Evolutionary conservation across 306 rosid species (phyloP).

Genomic region (Erythrophleum fordii): DNA sequence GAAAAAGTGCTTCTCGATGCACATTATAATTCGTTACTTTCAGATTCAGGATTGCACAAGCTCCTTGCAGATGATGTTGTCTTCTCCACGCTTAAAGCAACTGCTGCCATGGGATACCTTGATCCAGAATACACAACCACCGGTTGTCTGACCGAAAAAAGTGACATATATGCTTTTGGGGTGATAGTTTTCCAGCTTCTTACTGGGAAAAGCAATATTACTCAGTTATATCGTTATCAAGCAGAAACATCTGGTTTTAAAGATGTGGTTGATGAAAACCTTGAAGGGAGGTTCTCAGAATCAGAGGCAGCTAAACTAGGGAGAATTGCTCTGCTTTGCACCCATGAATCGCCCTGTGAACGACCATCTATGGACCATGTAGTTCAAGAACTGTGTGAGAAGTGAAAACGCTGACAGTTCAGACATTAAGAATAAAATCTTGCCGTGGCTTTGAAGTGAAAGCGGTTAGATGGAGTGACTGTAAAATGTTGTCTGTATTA

Average conservation of each 20-base stretch:
- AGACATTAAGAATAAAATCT: conserved; percentile 11
- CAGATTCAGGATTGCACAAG: conserved; percentile 81
- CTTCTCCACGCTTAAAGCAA: conserved; percentile 77
- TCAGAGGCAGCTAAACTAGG: conserved; percentile 67
- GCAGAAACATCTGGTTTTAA: conserved; percentile 47
- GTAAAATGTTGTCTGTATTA: conserved; percentile 24
- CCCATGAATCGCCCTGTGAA: conserved; percentile 59
- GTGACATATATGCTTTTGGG: conserved; percentile 88
- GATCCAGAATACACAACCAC: conserved; percentile 81
- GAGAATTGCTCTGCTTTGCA: conserved; percentile 69
- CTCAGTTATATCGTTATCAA: conserved; percentile 46
- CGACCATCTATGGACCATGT: conserved; percentile 75
- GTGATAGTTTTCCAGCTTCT: conserved; percentile 77
- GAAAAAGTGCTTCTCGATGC: conserved; percentile 71
- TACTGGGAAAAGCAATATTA: conserved; percentile 61
- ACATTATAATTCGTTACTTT: conserved; percentile 61
- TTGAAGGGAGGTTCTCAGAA: conserved; percentile 67
- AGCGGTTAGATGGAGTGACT: background rate
- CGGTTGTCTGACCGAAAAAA: conserved; percentile 72
- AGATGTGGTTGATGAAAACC: conserved; percentile 66
- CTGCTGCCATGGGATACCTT: conserved; percentile 90
- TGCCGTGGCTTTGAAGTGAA: conserved; percentile 31
- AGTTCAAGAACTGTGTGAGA: conserved; percentile 49
- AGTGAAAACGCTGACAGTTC: conserved; percentile 18
- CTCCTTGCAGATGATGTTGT: conserved; percentile 84